Evolutionary conservation across 768 basidiomycete genomes (phyloP).

Genomic region (Mycena pura): DNA sequence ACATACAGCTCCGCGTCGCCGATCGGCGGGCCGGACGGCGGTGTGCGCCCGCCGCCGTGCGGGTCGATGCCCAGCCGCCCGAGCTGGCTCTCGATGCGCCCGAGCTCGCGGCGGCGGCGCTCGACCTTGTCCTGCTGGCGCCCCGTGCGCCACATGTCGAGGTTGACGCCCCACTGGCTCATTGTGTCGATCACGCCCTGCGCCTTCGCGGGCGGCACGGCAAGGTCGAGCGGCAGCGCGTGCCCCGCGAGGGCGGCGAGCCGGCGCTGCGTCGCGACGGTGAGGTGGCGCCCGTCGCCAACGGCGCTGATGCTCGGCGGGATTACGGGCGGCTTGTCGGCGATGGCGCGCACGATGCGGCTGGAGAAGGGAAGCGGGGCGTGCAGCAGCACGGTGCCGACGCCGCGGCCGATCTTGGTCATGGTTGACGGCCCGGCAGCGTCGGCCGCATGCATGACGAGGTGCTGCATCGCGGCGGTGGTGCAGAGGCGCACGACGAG

Average conservation of each 20-base stretch:
- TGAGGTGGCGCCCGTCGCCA: background rate
- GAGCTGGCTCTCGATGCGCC: background rate
- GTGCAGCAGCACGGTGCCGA: conserved; percentile 22
- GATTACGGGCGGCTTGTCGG: conserved; percentile 22
- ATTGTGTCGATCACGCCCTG: conserved; percentile 32
- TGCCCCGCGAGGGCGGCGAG: conserved; percentile 28
- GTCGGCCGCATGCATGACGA: conserved; percentile 19
- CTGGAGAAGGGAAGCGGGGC: conserved; percentile 21
- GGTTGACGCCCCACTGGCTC: conserved; percentile 28
- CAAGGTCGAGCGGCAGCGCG: conserved; percentile 25
- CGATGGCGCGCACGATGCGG: conserved; percentile 27
- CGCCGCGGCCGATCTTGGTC: conserved; percentile 25
- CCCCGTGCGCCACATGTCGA: conserved; percentile 24
- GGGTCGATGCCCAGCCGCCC: too few relatives aligned
- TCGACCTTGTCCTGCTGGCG: conserved; percentile 27
- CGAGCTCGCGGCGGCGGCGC: conserved; percentile 23
- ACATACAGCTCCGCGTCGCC: background rate
- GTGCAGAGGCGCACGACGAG: conserved; percentile 34
- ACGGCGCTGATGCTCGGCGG: conserved; percentile 10
- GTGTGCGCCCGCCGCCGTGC: too few relatives aligned
- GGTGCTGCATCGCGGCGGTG: conserved; percentile 30
- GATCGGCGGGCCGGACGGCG: too few relatives aligned
- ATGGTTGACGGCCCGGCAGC: conserved; percentile 10
- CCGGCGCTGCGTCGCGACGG: conserved; percentile 26
- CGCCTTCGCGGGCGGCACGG: conserved; percentile 30